Base-by-base conservation (phyloP, 2,329 filamentous ascomycete genomes). In the Verticillium longisporum region DNA sequence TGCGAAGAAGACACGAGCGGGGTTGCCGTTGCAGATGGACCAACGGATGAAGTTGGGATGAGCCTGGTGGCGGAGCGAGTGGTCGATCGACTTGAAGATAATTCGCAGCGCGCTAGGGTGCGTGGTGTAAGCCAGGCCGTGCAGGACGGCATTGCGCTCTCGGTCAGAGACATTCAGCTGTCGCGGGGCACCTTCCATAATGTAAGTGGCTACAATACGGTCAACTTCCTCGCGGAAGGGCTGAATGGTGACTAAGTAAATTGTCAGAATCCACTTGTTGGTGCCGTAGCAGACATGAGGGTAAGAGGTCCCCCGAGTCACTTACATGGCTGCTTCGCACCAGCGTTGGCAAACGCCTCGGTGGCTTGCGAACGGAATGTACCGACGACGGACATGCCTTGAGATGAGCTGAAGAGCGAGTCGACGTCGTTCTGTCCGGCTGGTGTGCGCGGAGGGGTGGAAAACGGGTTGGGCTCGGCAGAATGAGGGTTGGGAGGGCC, bases 31-130 rank as follows among this genome's bases (percentile, higher is more conserved):
- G 79, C 87, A 89, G 72, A 93, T 91, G 56, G 85, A 87, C 89
- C 90, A 94, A 61, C 90, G 86, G 67, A 94, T 86, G 78, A 94
- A 94, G 76, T 94, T 93, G 66, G 90, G 90, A 68, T 94, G 90
- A 1, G 89, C 85, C 71, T 93, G 89, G 66, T 83, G 83, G 34
- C 91, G 88, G 4, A 95, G 84, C 9, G 83, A 82, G 69, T 81
- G 83, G 69, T 94, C 90, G 26, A 90, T 82, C 3, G 81, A 85
- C 58, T 77, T 80, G 58, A 82, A 79, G 55, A 90, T 77, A 34
- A 81, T 75, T 33, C 79, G 78, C 67, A 94, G 85, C 0, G 89
- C 89, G 1, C 86, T 87, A 0, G 91, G 91, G 69, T 94, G 90
- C 0, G 90, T 94, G 0, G 90, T 94, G 72, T 86, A 80, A 21